These are phyloP conservation scores for Magnolia officinalis DNA, from an alignment of 164 flowering plant species.

Conservation along the genomic window DNA sequence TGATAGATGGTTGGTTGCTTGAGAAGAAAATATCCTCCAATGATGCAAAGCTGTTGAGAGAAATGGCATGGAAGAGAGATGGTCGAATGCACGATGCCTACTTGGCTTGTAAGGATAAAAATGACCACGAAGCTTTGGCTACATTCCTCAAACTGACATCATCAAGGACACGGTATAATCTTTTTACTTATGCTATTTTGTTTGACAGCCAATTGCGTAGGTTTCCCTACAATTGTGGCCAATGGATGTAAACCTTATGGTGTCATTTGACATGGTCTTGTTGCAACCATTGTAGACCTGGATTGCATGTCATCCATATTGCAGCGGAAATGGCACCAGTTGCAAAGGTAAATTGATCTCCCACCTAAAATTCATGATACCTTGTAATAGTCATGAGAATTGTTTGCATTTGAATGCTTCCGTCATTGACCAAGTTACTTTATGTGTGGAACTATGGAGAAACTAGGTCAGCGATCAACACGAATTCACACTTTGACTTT, in stretches of 20 bases:
- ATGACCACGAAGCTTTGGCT: slow-evolving; percentile 49
- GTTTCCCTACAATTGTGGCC: background rate
- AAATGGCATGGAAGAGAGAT: slow-evolving; percentile 82
- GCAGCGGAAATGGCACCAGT: slow-evolving; percentile 99
- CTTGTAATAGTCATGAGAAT: background rate
- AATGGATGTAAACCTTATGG: background rate
- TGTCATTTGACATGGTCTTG: slow-evolving; percentile 5
- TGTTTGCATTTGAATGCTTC: background rate
- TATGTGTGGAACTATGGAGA: background rate
- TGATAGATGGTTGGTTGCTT: slow-evolving; percentile 83
- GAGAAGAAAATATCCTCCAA: slow-evolving; percentile 68
- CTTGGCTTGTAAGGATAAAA: slow-evolving; percentile 60
- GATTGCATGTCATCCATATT: slow-evolving; percentile 80
- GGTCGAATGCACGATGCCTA: slow-evolving; percentile 58
- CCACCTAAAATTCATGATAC: background rate
- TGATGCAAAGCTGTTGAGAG: slow-evolving; percentile 73
- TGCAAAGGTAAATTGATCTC: slow-evolving; percentile 65
- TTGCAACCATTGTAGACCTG: slow-evolving; percentile 49
- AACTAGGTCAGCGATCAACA: background rate
- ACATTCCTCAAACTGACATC: slow-evolving; percentile 58
- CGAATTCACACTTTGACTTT: background rate
- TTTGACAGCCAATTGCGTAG: background rate
- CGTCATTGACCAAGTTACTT: background rate
- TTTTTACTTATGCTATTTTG: slow-evolving; percentile 1
- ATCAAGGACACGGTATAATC: slow-evolving; percentile 47